Percentiles rank a stretch among this genome's conserved stretches.
These are phyloP conservation scores for Cairneyella variabilis DNA, from an alignment of 495 filamentous ascomycete genomes.

Conservation along the genomic window DNA sequence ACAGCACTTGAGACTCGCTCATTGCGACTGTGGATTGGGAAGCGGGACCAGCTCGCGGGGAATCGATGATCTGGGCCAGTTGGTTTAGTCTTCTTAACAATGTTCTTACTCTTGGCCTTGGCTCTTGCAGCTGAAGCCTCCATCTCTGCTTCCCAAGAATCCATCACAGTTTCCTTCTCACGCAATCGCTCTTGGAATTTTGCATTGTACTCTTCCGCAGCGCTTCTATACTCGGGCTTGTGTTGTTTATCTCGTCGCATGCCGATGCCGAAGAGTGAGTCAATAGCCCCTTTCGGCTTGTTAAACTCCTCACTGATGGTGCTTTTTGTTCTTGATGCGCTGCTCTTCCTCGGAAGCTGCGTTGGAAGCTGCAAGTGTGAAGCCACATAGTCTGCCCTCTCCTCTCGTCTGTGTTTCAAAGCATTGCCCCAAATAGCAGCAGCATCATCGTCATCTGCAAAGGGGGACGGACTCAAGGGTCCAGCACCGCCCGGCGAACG, in stretches of 20 bases:
- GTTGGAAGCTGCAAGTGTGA: constrained; percentile 1
- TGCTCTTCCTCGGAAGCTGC: not conserved
- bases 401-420: constrained; percentile 3
- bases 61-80: constrained; percentile 8
- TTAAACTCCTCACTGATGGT: not conserved
- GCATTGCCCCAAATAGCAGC: constrained; percentile 12
- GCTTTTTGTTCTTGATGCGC: constrained; percentile 9
- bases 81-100: constrained; percentile 17
- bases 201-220: constrained; percentile 13
- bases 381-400: not conserved
- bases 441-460: constrained; percentile 3
- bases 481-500: not conserved
- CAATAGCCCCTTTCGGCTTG: constrained; percentile 4
- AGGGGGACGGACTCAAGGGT: not conserved
- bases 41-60: constrained; percentile 22
- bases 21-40: constrained; percentile 18
- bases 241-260: not conserved
- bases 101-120: constrained; percentile 19
- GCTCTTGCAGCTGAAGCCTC: constrained; percentile 12
- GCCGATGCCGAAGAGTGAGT: not conserved
- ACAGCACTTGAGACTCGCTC: constrained; percentile 14
- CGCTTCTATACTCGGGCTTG: not conserved
- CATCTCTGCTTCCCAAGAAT: constrained; percentile 24
- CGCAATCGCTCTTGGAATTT: constrained; percentile 12
- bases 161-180: constrained; percentile 17